phyloP scores from a whole-genome alignment of 495 filamentous ascomycete genomes.

The Aspergillus avenaceus region DNA sequence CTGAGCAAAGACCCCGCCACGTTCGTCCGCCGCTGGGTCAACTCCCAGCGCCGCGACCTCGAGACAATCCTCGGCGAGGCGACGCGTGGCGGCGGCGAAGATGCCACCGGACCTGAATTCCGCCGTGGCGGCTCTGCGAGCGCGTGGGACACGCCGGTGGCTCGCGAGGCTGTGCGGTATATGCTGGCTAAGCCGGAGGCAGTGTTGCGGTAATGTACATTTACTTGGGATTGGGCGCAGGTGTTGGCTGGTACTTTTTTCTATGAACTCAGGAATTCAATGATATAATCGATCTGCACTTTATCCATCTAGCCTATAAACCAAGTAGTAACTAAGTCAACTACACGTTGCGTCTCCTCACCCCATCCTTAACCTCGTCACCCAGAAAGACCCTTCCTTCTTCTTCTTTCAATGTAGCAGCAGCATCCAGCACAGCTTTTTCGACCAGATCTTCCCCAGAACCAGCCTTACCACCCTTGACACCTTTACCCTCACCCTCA shows the following conservation, averaged over 20 bases:
- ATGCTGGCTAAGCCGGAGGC: constrained; percentile 46
- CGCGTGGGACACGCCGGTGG: constrained; percentile 50
- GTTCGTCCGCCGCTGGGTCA: constrained; percentile 81
- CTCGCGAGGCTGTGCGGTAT: constrained; percentile 45
- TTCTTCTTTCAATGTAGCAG: constrained; percentile 30
- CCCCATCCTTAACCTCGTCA: constrained; percentile 18
- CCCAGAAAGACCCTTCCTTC: constrained; percentile 28
- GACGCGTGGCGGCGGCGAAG: constrained; percentile 61
- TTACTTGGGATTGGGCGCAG: not conserved
- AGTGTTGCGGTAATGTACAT: constrained; percentile 21
- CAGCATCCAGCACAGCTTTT: constrained; percentile 36
- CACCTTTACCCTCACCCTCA: constrained; percentile 13
- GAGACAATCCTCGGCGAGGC: constrained; percentile 86
- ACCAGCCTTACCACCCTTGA: too few relatives aligned
- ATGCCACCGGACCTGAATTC: constrained; percentile 55
- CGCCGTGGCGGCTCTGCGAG: constrained; percentile 50
- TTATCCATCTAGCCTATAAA: too few relatives aligned
- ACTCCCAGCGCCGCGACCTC: constrained; percentile 82
- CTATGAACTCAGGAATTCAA: constrained; percentile 8
- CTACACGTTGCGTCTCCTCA: constrained; percentile 24
- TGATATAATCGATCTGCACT: constrained; percentile 2
- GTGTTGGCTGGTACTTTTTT: constrained; percentile 10
- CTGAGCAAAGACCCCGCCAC: constrained; percentile 75
- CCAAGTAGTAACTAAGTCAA: constrained; percentile 19
- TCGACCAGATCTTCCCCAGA: constrained; percentile 25